Evolutionary conservation across 345 rosid genomes (phyloP).

Genomic region (Populus euphratica): DNA sequence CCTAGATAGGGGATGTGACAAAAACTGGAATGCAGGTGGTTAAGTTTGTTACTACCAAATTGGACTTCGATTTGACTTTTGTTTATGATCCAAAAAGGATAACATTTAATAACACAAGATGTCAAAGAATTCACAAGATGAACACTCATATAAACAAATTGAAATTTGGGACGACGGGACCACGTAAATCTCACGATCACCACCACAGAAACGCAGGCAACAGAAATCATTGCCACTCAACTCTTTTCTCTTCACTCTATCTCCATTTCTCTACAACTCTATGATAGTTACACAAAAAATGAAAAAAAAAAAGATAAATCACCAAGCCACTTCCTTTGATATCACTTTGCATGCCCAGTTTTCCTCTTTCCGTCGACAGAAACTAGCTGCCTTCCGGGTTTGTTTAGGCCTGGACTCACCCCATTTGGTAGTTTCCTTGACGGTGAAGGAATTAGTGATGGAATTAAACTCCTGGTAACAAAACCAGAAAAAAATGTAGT

Average conservation of each 20-base stretch:
- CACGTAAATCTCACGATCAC: conserved; percentile 18
- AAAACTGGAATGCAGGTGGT: too few relatives aligned
- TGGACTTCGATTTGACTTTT: neutral
- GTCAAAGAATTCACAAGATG: conserved; percentile 21
- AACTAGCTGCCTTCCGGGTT: conserved; percentile 32
- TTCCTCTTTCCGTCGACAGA: conserved; percentile 53
- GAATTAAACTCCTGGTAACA: conserved; percentile 57
- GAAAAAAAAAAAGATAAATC: neutral
- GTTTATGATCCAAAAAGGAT: neutral
- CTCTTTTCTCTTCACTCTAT: conserved; percentile 2
- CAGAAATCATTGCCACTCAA: conserved; percentile 19
- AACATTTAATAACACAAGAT: neutral
- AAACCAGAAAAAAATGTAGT: neutral
- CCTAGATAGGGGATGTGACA: too few relatives aligned
- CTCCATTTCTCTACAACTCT: conserved; percentile 17
- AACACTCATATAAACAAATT: conserved; percentile 21
- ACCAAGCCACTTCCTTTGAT: conserved; percentile 13
- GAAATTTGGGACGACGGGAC: conserved; percentile 16
- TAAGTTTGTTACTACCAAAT: too few relatives aligned
- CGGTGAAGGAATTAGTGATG: conserved; percentile 62
- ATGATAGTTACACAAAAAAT: conserved; percentile 22
- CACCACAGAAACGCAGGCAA: conserved; percentile 20
- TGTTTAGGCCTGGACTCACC: conserved; percentile 30
- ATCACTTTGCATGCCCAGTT: conserved; percentile 51
- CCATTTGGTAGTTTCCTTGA: conserved; percentile 48